phyloP scores from a whole-genome alignment of 2,329 filamentous ascomycete species.

The Aspergillus fumigatus region DNA sequence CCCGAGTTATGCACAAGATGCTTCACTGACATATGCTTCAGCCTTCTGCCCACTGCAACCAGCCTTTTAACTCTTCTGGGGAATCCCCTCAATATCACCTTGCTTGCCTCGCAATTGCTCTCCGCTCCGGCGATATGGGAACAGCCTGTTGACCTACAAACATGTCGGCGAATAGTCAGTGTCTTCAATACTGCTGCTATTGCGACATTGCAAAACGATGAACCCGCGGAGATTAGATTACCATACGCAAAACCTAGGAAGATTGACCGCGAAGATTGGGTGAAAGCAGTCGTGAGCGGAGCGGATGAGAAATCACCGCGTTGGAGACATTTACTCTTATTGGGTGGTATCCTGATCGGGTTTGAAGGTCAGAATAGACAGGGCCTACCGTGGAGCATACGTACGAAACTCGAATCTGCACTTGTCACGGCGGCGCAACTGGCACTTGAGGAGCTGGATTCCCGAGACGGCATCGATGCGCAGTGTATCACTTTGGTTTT shows the following conservation, averaged over 20 bases:
- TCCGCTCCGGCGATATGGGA: constrained; percentile 58
- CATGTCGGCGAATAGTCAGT: constrained; percentile 54
- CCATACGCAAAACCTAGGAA: constrained; percentile 46
- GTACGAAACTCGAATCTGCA: constrained; percentile 65
- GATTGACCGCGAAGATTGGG: constrained; percentile 53
- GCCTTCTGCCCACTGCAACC: constrained; percentile 51
- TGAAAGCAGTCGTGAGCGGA: constrained; percentile 54
- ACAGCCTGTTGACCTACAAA: constrained; percentile 49
- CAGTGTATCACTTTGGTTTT: constrained; percentile 63
- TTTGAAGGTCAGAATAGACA: constrained; percentile 62
- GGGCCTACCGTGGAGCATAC: constrained; percentile 60
- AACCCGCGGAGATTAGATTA: constrained; percentile 30
- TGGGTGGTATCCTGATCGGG: constrained; percentile 73
- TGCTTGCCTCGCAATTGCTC: constrained; percentile 57
- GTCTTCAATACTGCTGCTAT: constrained; percentile 59
- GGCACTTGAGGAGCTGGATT: constrained; percentile 58
- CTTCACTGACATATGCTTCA: constrained; percentile 21
- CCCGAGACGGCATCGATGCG: constrained; percentile 47
- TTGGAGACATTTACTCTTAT: constrained; percentile 80
- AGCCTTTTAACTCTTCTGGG: constrained; percentile 47
- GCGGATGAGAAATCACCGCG: constrained; percentile 60
- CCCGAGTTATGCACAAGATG: constrained; percentile 2
- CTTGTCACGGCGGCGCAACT: constrained; percentile 72
- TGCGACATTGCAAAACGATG: constrained; percentile 48
- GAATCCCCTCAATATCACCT: constrained; percentile 58